phyloP scores from a whole-genome alignment of 1,284 basidiomycete genomes.

The Apiotrichum veenhuisii region DNA sequence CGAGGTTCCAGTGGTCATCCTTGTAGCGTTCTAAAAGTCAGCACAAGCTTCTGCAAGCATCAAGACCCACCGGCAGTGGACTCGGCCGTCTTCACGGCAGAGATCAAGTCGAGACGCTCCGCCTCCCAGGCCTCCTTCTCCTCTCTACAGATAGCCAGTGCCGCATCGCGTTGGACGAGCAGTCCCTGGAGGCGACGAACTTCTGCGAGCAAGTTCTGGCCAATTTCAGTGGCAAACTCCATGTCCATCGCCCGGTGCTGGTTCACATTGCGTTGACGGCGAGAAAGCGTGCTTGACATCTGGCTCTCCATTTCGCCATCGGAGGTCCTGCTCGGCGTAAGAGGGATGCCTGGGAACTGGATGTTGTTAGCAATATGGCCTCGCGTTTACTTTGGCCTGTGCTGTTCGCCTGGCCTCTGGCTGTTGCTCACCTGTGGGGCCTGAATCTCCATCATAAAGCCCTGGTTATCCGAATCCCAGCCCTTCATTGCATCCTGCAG shows the following conservation, averaged over 20 bases:
- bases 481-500: slow-evolving; percentile 68
- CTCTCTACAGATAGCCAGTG: slow-evolving; percentile 77
- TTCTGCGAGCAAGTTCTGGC: slow-evolving; percentile 81
- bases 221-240: slow-evolving; percentile 94
- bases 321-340: slow-evolving; percentile 1
- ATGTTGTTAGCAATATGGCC: neutral
- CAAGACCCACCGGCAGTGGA: slow-evolving; percentile 63
- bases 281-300: slow-evolving; percentile 30
- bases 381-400: too few species aligned
- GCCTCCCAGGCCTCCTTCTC: slow-evolving; percentile 74
- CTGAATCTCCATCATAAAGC: slow-evolving; percentile 64
- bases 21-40: slow-evolving; percentile 65
- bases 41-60: neutral
- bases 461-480: slow-evolving; percentile 81
- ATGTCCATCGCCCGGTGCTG: slow-evolving; percentile 52
- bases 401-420: too few species aligned
- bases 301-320: slow-evolving; percentile 2
- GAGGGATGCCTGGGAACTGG: slow-evolving; percentile 6
- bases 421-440: slow-evolving; percentile 57
- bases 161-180: slow-evolving; percentile 81
- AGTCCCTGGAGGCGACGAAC: slow-evolving; percentile 81
- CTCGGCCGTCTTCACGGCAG: slow-evolving; percentile 69
- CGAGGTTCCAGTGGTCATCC: slow-evolving; percentile 98
- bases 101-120: slow-evolving; percentile 65
- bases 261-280: slow-evolving; percentile 49